Conservation (phyloP, 306 rosid species). For the Prunus salicina region DNA sequence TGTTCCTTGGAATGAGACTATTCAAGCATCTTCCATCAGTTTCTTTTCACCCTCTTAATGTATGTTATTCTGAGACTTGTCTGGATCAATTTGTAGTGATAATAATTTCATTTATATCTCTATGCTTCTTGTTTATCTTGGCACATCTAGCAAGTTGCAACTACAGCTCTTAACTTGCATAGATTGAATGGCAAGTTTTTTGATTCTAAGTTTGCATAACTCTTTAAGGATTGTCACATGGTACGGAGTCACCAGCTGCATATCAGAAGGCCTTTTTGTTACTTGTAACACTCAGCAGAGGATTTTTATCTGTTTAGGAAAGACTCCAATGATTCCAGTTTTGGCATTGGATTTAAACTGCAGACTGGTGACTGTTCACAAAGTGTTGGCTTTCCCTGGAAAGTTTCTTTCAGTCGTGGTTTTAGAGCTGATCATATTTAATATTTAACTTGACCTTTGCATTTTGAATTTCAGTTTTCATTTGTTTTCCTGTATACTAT, state of each 20-base stretch:
- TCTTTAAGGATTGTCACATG: not conserved
- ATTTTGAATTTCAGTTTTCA: not conserved
- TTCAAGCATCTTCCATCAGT: constrained; percentile 98
- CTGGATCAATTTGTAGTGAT: constrained; percentile 34
- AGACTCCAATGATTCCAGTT: not conserved
- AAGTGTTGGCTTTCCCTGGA: constrained; percentile 4
- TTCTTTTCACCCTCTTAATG: constrained; percentile 81
- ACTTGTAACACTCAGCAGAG: not conserved
- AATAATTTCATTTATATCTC: constrained; percentile 1
- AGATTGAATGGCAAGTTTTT: constrained; percentile 22
- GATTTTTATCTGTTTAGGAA: not conserved
- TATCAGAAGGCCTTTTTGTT: not conserved
- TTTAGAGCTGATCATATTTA: constrained; percentile 4
- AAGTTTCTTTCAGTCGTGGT: not conserved
- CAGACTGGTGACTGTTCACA: not conserved
- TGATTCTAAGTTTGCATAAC: not conserved
- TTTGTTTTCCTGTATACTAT: not conserved
- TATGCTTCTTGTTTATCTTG: constrained; percentile 14
- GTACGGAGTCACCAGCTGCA: constrained; percentile 6
- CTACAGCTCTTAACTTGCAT: not conserved
- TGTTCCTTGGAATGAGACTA: constrained; percentile 95
- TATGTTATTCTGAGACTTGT: constrained; percentile 49
- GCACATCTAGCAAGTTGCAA: constrained; percentile 17
- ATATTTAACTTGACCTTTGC: constrained; percentile 1
- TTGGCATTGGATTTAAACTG: not conserved